Evolutionary conservation across 2,329 filamentous ascomycete genomes (phyloP).

Genomic region (Ophiocordyceps camponoti-rufipedis): DNA sequence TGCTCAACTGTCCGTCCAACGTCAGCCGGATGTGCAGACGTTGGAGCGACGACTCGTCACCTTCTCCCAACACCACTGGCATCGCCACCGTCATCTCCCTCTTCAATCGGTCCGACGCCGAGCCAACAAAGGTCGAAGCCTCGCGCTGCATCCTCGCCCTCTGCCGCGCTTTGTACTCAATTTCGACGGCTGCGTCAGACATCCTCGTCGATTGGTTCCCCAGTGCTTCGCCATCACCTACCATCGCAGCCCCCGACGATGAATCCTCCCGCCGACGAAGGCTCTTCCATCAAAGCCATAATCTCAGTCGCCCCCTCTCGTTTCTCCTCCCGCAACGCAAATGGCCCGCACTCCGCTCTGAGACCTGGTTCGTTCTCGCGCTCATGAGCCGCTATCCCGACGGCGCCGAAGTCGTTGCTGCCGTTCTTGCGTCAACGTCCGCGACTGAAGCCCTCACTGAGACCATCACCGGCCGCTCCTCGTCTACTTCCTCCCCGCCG

Average conservation of each 20-base stretch:
- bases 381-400: constrained; percentile 35
- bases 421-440: constrained; percentile 22
- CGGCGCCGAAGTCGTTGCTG: constrained; percentile 26
- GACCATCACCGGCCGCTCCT: constrained; percentile 27
- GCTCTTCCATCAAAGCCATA: constrained; percentile 27
- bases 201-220: constrained; percentile 3
- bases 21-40: constrained; percentile 28
- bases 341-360: constrained; percentile 39
- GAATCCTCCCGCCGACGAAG: constrained; percentile 5
- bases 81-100: constrained; percentile 18
- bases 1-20: constrained; percentile 33
- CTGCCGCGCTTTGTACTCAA: constrained; percentile 35
- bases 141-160: constrained; percentile 32
- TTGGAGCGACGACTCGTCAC: constrained; percentile 14
- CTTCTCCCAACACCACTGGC: constrained; percentile 7
- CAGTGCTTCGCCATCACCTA: constrained; percentile 2
- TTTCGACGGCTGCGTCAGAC: neutral
- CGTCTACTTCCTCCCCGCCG: neutral
- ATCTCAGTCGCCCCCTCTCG: constrained; percentile 23
- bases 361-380: constrained; percentile 44
- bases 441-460: constrained; percentile 25
- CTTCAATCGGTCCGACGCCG: constrained; percentile 19
- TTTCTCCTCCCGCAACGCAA: constrained; percentile 38
- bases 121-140: constrained; percentile 41
- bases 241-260: neutral